Conservation (phyloP, 2,329 filamentous ascomycete genomes). For the Pyricularia grisea region DNA sequence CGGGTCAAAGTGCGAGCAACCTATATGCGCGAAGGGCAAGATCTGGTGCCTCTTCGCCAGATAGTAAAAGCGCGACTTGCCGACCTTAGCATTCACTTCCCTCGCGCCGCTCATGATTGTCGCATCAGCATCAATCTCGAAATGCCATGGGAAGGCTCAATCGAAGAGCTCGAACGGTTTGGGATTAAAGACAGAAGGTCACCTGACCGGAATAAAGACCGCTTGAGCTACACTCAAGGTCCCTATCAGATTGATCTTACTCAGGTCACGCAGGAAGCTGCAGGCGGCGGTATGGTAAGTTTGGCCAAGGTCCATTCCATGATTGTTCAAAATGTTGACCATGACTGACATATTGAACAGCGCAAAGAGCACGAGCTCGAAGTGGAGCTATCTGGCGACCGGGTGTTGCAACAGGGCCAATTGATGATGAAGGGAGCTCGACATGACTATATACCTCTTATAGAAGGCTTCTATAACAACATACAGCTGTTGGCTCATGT, state of each 20-base stretch:
- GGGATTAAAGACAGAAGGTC: slow-evolving; percentile 25
- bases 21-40: slow-evolving; percentile 49
- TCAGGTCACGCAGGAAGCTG: slow-evolving; percentile 57
- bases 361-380: slow-evolving; percentile 75
- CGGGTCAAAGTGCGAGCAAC: slow-evolving; percentile 62
- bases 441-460: slow-evolving; percentile 56
- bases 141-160: slow-evolving; percentile 70
- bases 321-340: background rate
- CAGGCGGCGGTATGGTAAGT: slow-evolving; percentile 8
- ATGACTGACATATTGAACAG: slow-evolving; percentile 20
- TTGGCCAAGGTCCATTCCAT: slow-evolving; percentile 3
- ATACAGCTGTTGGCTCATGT: slow-evolving; percentile 44
- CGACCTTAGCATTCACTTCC: slow-evolving; percentile 81
- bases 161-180: slow-evolving; percentile 42
- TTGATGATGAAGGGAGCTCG: slow-evolving; percentile 39
- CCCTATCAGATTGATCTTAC: slow-evolving; percentile 89
- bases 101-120: slow-evolving; percentile 71
- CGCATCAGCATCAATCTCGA: slow-evolving; percentile 92
- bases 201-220: slow-evolving; percentile 72
- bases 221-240: slow-evolving; percentile 82
- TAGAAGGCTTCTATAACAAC: slow-evolving; percentile 70
- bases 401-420: slow-evolving; percentile 57
- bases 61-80: slow-evolving; percentile 88
- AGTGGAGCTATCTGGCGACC: slow-evolving; percentile 58
- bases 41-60: slow-evolving; percentile 37